These are phyloP conservation scores for Citrus glauca DNA, from an alignment of 345 rosid species.

Conservation along the genomic window DNA sequence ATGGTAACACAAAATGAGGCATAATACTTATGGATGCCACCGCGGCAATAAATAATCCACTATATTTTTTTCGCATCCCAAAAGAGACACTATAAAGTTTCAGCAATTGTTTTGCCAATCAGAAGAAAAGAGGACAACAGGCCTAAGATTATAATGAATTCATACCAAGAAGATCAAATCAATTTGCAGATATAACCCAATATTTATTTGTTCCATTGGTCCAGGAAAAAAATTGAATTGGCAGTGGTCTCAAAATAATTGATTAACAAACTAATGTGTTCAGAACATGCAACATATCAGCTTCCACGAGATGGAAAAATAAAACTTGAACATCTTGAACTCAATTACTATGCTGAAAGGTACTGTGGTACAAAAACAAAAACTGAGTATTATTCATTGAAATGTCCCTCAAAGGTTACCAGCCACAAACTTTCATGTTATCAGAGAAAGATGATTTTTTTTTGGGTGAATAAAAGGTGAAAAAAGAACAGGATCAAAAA, in stretches of 20 bases:
- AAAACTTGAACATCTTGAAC: conserved; percentile 4
- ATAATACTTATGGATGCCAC: conserved; percentile 4
- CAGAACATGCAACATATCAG: neutral
- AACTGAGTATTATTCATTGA: conserved; percentile 20
- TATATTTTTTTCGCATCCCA: neutral
- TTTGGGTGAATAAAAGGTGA: neutral
- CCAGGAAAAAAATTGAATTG: neutral
- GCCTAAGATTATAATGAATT: neutral
- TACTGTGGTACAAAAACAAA: conserved; percentile 17
- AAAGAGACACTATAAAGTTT: neutral
- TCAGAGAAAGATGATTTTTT: conserved; percentile 2
- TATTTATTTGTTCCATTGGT: neutral
- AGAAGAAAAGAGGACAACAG: conserved; percentile 2
- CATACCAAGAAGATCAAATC: neutral
- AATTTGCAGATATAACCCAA: neutral
- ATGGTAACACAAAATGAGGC: conserved; percentile 27
- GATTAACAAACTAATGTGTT: neutral
- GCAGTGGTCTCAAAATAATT: neutral
- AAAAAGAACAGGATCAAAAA: conserved; percentile 6
- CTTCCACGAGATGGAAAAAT: neutral
- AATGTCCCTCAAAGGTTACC: conserved; percentile 15
- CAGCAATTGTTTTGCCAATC: neutral
- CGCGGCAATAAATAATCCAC: neutral
- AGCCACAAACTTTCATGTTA: conserved; percentile 9
- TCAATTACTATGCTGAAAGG: conserved; percentile 26